Percentiles rank a stretch among this genome's conserved stretches.
Conservation (phyloP, 129 eudicot species). For the Daucus carota region DH1_v3.0 NC_030383.2:40873501-40874000, state of each 20-base stretch:
- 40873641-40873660: neutral
- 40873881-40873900: constrained; percentile 84
- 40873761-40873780: neutral
- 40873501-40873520: constrained; percentile 83
- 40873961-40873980: constrained; percentile 71
- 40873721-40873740: neutral
- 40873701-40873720: neutral
- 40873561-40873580: neutral
- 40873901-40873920: constrained; percentile 65
- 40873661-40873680: neutral
- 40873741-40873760: neutral
- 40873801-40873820: neutral
- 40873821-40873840: neutral
- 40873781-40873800: neutral
- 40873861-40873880: constrained; percentile 14
- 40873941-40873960: constrained; percentile 70
- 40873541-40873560: neutral
- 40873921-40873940: constrained; percentile 90
- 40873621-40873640: neutral
- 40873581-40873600: neutral
- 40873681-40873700: neutral
- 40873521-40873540: constrained; percentile 33
- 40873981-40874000: constrained; percentile 63
- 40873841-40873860: neutral
- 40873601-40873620: neutral